Evolutionary conservation across 139 green algal genomes (phyloP), one percentile per base, ranked within the genome.

Genomic region (Marvania coccoides): DNA sequence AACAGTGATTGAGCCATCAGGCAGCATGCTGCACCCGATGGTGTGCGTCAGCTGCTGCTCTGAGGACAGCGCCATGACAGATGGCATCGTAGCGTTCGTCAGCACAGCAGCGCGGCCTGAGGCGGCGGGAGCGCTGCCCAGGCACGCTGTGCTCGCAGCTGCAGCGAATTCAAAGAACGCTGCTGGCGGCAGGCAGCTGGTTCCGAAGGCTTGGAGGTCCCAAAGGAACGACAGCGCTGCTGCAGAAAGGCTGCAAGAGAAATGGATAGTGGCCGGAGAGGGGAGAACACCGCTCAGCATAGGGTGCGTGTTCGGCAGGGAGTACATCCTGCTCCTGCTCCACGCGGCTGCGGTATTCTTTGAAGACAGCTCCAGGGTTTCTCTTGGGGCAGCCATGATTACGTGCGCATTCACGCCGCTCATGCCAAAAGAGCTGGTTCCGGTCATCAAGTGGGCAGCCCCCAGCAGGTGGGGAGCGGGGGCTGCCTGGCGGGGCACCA

Each of bases 101-200:
- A n/a, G n/a, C n/a, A n/a, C n/a, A n/a, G n/a, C n/a, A n/a, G n/a
- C n/a, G n/a, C n/a, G n/a, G n/a, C n/a, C n/a, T n/a, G n/a, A n/a
- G 42, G 19, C 42, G 19, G 19, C 42, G 19, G 42, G 19, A 19
- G 42, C 42, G 19, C 19, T 19, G 42, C 42, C 42, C 42, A 51
- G 19, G 19, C 19, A 51, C 10, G 40, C 47, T 35, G 63, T 24
- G n/a, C 51, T 28, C 4, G 53, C 53, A 5, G 56, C 67, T 15
- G 24, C 28, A 0, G 72, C 69, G 66, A 86, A 72, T 57, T 90
- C 84, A 45, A 90, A 60, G 9, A 82, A 75, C 5, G 57, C 77
- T 1, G 77, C 83, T 1, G 55, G 76, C 1, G 83, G 72, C 36
- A 90, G 48, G 26, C 79, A 45, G 23, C 73, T 23, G n/a, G 24